Base-by-base conservation (phyloP, 495 filamentous ascomycete species). In the Xylaria cubensis region DNA sequence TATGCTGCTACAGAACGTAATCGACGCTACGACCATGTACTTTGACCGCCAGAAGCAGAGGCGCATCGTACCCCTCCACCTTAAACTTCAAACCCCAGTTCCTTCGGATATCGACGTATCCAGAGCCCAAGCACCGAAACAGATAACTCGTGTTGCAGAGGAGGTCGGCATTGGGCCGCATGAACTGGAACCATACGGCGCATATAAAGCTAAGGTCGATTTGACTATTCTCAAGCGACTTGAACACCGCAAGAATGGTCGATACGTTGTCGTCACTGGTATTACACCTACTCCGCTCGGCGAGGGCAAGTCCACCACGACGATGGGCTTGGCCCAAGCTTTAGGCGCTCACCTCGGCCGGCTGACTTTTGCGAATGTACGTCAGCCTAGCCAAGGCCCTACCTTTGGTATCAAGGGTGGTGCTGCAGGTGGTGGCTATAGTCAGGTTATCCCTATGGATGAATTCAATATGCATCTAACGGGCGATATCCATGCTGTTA, bases 391-490 rank as follows among this genome's bases (percentile, higher is more conserved):
- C 77, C 96, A 98, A 85, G 96, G 96, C 12, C 96, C 96, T 64
- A 99, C 96, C 0, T 99, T 99, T 78, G 96, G 96, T 77, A 98
- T 99, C 86, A 99, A 99, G 84, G 96, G 96, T 56, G 96, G 96
- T 73, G 96, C 96, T 65, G 96, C 96, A 69, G 96, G 96, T 77
- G 96, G 96, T 74, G 96, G 96, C 19, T 99, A 97, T 86, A 97
- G 93, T 80, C 96, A 99, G 82, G 96, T 98, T 77, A 98, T 99
- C 74, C 96, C 96, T 65, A 99, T 99, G 96, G 96, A 99, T 74
- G 96, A 99, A 80, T 99, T 99, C 86, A 99, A 99, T 80, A 86
- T 99, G 73, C 96, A 99, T 79, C 83, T 99, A 79, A 99, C 96
- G 53, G 96, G 96, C 74, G 96, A 99, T 80, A 98, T 99, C 73